Evolutionary conservation across 345 rosid genomes (phyloP).

Genomic region (Capsella bursapastoris): DNA sequence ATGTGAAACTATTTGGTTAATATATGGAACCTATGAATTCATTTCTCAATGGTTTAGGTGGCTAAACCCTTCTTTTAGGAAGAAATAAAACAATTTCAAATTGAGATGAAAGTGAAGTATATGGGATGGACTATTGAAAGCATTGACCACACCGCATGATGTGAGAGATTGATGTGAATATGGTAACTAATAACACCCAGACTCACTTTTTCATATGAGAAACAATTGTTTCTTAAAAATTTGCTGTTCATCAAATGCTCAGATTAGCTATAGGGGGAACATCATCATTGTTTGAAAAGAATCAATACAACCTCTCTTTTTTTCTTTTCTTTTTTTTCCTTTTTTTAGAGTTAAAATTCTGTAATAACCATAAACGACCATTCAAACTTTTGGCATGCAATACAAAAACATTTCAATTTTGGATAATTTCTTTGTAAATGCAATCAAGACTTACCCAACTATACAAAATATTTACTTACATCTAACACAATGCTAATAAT

Average conservation of each 20-base stretch:
- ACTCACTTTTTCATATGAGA: slow-evolving; percentile 22
- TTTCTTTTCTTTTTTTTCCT: neutral
- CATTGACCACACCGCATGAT: slow-evolving; percentile 34
- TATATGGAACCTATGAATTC: neutral
- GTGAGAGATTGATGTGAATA: slow-evolving; percentile 40
- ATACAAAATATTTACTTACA: neutral
- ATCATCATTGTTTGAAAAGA: slow-evolving; percentile 36
- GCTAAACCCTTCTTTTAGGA: neutral
- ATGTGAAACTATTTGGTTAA: neutral
- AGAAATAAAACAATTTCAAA: neutral
- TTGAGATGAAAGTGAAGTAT: slow-evolving; percentile 15
- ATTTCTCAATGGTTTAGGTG: slow-evolving; percentile 8
- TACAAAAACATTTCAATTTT: no score
- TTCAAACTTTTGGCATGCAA: neutral
- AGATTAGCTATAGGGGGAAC: slow-evolving; percentile 30
- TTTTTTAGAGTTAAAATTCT: neutral
- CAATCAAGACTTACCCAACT: no score
- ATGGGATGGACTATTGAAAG: slow-evolving; percentile 25
- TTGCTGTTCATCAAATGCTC: neutral
- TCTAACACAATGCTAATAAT: no score
- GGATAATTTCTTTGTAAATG: no score
- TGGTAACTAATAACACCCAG: slow-evolving; percentile 40
- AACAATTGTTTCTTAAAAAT: neutral
- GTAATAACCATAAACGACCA: neutral
- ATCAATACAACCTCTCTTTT: neutral